Evolutionary conservation across 345 rosid genomes (phyloP).

Genomic region (Salix exigua): DNA sequence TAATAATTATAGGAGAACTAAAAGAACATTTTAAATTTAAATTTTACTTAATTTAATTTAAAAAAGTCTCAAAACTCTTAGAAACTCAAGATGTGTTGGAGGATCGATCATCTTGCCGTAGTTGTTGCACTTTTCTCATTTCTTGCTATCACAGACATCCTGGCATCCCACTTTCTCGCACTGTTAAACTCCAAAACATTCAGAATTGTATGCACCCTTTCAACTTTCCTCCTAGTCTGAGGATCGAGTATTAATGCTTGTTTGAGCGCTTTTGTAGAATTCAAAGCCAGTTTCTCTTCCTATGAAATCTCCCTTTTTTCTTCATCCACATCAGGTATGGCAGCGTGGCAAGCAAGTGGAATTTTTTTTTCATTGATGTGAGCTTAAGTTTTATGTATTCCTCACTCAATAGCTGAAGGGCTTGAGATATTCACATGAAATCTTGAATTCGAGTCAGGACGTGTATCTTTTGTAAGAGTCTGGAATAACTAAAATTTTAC

Average conservation of each 20-base stretch:
- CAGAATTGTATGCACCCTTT: conserved; percentile 61
- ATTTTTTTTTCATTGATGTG: conserved; percentile 53
- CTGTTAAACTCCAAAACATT: conserved; percentile 83
- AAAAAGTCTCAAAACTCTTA: no score
- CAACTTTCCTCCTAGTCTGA: conserved; percentile 50
- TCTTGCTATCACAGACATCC: conserved; percentile 80
- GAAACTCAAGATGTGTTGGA: no score
- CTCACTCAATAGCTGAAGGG: conserved; percentile 46
- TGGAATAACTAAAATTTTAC: rapidly evolving
- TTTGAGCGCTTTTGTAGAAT: conserved; percentile 70
- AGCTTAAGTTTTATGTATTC: conserved; percentile 47
- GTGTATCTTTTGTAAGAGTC: rapidly evolving
- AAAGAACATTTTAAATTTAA: no score
- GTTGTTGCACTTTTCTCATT: conserved; percentile 46
- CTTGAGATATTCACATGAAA: no score
- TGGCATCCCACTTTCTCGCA: conserved; percentile 54
- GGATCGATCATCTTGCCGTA: no score
- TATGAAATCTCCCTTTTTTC: conserved; percentile 56
- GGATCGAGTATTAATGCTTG: conserved; percentile 53
- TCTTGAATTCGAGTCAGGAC: no score
- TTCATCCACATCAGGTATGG: conserved; percentile 88
- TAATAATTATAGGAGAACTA: no score
- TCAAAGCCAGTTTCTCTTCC: conserved; percentile 82
- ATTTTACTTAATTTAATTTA: no score
- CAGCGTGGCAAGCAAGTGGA: conserved; percentile 74